Conservation (phyloP, 2,329 filamentous ascomycete species). For the Iodosphaeria phyllophila region DNA sequence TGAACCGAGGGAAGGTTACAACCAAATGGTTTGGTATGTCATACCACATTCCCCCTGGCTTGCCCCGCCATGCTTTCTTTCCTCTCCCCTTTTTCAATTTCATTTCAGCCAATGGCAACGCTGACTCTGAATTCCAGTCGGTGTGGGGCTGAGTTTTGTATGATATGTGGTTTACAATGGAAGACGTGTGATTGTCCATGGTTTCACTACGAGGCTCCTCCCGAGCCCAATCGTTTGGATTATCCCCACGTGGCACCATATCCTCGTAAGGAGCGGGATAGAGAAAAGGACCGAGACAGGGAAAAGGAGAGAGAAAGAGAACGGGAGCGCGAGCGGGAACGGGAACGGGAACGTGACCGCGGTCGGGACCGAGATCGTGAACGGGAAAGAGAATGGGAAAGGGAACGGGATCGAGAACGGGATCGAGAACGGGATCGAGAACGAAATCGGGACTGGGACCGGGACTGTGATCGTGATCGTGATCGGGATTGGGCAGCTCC, state of each 20-base stretch:
- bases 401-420: not conserved
- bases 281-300: constrained; percentile 7
- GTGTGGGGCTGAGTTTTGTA: constrained; percentile 73
- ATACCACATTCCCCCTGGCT: too few relatives aligned
- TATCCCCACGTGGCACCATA: constrained; percentile 29
- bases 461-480: not conserved
- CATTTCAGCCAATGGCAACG: too few relatives aligned
- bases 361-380: not conserved
- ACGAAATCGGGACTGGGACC: not conserved
- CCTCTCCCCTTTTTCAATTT: too few relatives aligned
- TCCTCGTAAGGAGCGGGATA: constrained; percentile 15
- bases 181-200: constrained; percentile 68
- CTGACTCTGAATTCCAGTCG: too few relatives aligned
- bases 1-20: constrained; percentile 66
- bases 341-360: constrained; percentile 5
- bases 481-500: too few relatives aligned
- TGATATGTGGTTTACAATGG: constrained; percentile 68
- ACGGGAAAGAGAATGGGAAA: not conserved
- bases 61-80: not conserved
- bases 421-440: not conserved
- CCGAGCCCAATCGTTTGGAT: constrained; percentile 33
- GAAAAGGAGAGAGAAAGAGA: constrained; percentile 14
- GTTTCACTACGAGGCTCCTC: constrained; percentile 44
- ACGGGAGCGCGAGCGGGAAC: constrained; percentile 6
- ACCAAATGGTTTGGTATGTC: constrained; percentile 71